Percentiles rank a stretch among this genome's conserved stretches.
Conservation (phyloP, 2,329 filamentous ascomycete species). For the Didymosphaeria variabile region DNA sequence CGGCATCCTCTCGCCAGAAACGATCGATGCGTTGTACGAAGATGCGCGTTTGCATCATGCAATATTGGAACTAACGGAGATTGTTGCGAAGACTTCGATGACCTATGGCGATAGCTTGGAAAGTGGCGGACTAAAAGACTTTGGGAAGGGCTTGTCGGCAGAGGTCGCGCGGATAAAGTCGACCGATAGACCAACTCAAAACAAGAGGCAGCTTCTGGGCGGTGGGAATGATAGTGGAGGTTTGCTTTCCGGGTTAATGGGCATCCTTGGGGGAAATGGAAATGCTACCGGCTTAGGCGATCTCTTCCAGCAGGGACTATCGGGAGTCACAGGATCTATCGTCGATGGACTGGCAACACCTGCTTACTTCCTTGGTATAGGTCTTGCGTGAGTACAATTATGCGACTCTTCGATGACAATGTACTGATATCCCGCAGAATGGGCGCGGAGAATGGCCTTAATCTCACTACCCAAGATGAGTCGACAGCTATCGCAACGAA, state of each 20-base stretch:
- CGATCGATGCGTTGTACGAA: conserved; percentile 35
- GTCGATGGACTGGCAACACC: conserved; percentile 31
- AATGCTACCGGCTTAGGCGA: conserved; percentile 24
- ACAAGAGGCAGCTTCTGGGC: conserved; percentile 18
- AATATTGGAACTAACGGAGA: conserved; percentile 33
- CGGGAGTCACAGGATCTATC: conserved; percentile 23
- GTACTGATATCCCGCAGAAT: conserved; percentile 30
- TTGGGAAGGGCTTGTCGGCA: conserved; percentile 29
- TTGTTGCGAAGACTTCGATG: conserved; percentile 32
- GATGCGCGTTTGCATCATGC: conserved; percentile 33
- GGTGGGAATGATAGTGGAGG: conserved; percentile 4
- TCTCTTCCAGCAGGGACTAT: conserved; percentile 18
- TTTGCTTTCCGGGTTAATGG: conserved; percentile 15
- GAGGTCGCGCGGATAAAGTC: conserved; percentile 19
- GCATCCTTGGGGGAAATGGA: conserved; percentile 16
- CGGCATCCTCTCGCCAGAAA: conserved; percentile 29
- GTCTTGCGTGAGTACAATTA: conserved; percentile 32
- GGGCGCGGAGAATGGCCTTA: conserved; percentile 37
- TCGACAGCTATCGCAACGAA: conserved; percentile 29
- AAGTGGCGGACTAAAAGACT: conserved; percentile 22
- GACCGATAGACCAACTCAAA: neutral
- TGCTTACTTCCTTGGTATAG: conserved; percentile 42
- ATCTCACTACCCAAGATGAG: conserved; percentile 29
- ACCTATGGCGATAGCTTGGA: conserved; percentile 28
- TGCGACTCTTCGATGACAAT: neutral